These are phyloP conservation scores for Canavalia ensiformis DNA, from an alignment of 306 rosid species.

Conservation along the genomic window DNA sequence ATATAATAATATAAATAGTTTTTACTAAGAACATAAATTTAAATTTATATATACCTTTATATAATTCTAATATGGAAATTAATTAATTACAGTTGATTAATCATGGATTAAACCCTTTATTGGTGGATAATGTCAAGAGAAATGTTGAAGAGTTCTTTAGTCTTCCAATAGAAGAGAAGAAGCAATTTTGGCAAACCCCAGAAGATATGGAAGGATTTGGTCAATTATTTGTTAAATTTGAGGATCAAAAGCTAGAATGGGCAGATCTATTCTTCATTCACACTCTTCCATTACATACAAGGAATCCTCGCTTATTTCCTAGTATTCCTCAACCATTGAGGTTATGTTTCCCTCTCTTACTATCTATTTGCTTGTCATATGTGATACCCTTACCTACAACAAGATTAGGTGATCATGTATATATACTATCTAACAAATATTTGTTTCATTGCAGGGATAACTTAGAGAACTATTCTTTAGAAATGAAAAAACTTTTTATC, in stretches of 20 bases:
- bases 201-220: constrained; percentile 39
- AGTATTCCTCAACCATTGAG: constrained; percentile 24
- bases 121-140: constrained; percentile 34
- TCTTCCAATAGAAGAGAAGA: constrained; percentile 37
- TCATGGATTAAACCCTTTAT: constrained; percentile 28
- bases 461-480: constrained; percentile 24
- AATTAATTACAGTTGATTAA: constrained; percentile 32
- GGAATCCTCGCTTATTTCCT: constrained; percentile 27
- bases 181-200: constrained; percentile 36
- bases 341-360: background rate
- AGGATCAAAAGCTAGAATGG: constrained; percentile 48
- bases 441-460: constrained; percentile 35
- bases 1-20: background rate
- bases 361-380: background rate
- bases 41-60: background rate
- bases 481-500: constrained; percentile 15
- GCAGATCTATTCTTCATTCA: constrained; percentile 22
- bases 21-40: background rate
- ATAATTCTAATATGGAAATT: background rate
- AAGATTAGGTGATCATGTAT: background rate
- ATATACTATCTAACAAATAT: background rate
- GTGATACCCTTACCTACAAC: background rate
- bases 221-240: constrained; percentile 40
- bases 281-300: constrained; percentile 25
- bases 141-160: constrained; percentile 29